Evolutionary conservation across 257 asterid genomes (phyloP), one percentile per base, ranked within the genome.

Genomic region (Ocimum tenuiflorum): DNA sequence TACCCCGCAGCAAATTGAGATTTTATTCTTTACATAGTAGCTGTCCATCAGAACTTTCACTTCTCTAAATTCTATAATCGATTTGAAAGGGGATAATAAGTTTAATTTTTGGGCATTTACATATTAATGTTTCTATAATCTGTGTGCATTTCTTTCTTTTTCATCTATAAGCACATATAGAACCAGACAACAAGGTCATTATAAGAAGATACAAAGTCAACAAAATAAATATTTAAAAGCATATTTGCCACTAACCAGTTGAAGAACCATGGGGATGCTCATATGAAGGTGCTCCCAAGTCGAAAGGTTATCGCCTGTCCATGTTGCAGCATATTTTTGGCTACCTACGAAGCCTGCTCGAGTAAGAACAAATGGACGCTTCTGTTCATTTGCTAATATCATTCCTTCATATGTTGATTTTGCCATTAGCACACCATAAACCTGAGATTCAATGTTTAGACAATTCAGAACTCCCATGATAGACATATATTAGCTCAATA

Each of bases 221-320:
- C n/a, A n/a, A n/a, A n/a, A n/a, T n/a, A n/a, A n/a, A n/a, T n/a
- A n/a, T n/a, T 63, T 15, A 31, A 17, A 31, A 18, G 36, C 9
- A 22, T 36, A 67, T 63, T 47, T 18, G 64, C 56, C 82, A 53
- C 79, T 80, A 75, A 91, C 98, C 83, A 91, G 77, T 76, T 91
- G 96, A 77, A 89, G 78, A 75, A 87, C 95, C 98, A 89, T 91
- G 68, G 96, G 81, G 71, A 91, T 79, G 65, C 96, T 89, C 98
- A 91, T 89, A 35, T 91, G 96, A 61, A 89, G 83, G 79, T 89
- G 98, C 85, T 85, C 96, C 98, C 98, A 91, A 20, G 95, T 87
- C 46, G 98, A 82, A 76, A 89, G 79, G 79, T 91, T 91, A 71
- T 91, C 98, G 66, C 98, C 98, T 14, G 98, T 91, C 98, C 98